Percentiles rank a stretch among this genome's conserved stretches.
Conservation (phyloP, 2,329 filamentous ascomycete species). For the Domatiomyces globalis region DNA sequence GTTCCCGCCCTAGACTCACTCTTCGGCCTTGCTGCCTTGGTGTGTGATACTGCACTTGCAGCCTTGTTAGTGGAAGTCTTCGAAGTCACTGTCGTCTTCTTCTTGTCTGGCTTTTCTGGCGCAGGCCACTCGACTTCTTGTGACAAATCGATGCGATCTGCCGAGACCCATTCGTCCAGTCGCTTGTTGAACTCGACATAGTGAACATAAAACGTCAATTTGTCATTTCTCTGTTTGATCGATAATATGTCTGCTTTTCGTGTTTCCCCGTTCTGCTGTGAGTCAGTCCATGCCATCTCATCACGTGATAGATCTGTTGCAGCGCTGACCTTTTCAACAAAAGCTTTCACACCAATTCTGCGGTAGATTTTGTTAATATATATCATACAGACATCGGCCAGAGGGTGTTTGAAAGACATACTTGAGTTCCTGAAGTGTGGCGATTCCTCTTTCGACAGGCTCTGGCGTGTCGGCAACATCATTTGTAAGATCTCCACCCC, state of each 20-base stretch:
- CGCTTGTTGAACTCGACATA: conserved; percentile 97
- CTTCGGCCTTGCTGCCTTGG: conserved; percentile 36
- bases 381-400: conserved; percentile 14
- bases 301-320: conserved; percentile 9
- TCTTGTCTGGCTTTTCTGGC: conserved; percentile 78
- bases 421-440: conserved; percentile 72
- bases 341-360: conserved; percentile 53
- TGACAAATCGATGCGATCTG: conserved; percentile 66
- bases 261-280: conserved; percentile 56
- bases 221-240: conserved; percentile 77
- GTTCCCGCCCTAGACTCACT: conserved; percentile 41
- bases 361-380: conserved; percentile 20
- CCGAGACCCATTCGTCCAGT: conserved; percentile 75
- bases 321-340: conserved; percentile 50
- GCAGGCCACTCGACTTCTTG: conserved; percentile 94
- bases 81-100: conserved; percentile 49
- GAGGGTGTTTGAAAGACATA: conserved; percentile 30
- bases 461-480: conserved; percentile 42
- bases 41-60: conserved; percentile 36
- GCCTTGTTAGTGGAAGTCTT: conserved; percentile 41
- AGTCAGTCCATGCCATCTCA: conserved; percentile 5
- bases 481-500: conserved; percentile 39
- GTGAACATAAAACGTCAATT: conserved; percentile 85
- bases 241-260: conserved; percentile 94
- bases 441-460: conserved; percentile 60